Conservation (phyloP, 2,329 filamentous ascomycete species). For the Tolypocladium tropicale region DNA sequence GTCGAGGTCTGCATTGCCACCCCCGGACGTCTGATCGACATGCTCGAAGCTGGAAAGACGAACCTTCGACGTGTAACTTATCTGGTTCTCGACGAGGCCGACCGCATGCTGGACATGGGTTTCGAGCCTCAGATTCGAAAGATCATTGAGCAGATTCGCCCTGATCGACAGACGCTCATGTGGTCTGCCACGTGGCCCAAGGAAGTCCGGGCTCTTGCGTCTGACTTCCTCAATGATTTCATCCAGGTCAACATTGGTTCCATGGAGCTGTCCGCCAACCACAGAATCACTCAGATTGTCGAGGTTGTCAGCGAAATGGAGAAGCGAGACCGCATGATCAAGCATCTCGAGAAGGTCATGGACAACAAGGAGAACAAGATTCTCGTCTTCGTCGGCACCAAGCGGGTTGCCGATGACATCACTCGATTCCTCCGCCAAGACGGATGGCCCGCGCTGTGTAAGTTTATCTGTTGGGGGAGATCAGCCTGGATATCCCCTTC, state of each 20-base stretch:
- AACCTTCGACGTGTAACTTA: slow-evolving; percentile 97
- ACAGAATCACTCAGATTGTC: slow-evolving; percentile 95
- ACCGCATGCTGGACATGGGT: slow-evolving; percentile 99
- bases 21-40: slow-evolving; percentile 93
- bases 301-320: slow-evolving; percentile 94
- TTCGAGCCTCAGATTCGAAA: slow-evolving; percentile 99
- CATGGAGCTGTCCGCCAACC: slow-evolving; percentile 90
- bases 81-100: slow-evolving; percentile 94
- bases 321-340: slow-evolving; percentile 95
- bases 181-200: slow-evolving; percentile 99
- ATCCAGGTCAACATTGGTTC: slow-evolving; percentile 99
- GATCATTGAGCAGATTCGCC: slow-evolving; percentile 94
- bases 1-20: slow-evolving; percentile 99
- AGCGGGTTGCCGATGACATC: slow-evolving; percentile 96
- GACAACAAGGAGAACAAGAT: slow-evolving; percentile 93
- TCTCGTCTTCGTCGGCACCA: slow-evolving; percentile 86
- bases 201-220: slow-evolving; percentile 85
- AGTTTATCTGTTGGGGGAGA: slow-evolving; percentile 33
- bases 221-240: slow-evolving; percentile 87
- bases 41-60: slow-evolving; percentile 96
- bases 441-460: slow-evolving; percentile 94
- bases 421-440: slow-evolving; percentile 95
- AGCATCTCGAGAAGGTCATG: slow-evolving; percentile 97
- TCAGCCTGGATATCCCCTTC: too few relatives aligned
- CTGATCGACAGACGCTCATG: slow-evolving; percentile 98